Percentiles rank a stretch among this genome's conserved stretches.
Evolutionary conservation across 2,329 filamentous ascomycete genomes (phyloP).

Genomic region (Arthrobotrys megalospora): DNA sequence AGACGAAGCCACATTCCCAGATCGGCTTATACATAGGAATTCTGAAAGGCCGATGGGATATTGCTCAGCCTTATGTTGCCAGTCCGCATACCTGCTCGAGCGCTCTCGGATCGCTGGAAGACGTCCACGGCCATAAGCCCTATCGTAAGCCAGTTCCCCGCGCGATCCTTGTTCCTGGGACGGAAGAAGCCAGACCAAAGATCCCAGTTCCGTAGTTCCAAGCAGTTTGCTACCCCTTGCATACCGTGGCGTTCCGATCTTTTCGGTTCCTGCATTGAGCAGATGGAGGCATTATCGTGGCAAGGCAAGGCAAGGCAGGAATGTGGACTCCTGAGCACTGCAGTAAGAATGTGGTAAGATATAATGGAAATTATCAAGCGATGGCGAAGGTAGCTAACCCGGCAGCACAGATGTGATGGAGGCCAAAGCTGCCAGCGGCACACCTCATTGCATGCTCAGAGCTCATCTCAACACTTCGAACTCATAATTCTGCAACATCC

Average conservation of each 20-base stretch:
- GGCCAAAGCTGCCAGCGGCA: constrained; percentile 23
- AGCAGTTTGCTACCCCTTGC: constrained; percentile 30
- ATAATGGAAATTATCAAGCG: constrained; percentile 2
- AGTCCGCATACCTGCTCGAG: constrained; percentile 6
- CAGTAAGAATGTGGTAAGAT: constrained; percentile 3
- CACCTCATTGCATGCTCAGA: neutral
- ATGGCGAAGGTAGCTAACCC: neutral
- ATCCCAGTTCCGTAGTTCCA: constrained; percentile 31
- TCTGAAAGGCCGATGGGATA: neutral
- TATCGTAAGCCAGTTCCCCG: constrained; percentile 14
- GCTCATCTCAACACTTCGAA: constrained; percentile 19
- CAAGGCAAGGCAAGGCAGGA: constrained; percentile 8
- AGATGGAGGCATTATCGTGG: constrained; percentile 25
- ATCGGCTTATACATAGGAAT: neutral
- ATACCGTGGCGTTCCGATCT: constrained; percentile 29
- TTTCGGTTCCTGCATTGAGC: constrained; percentile 28
- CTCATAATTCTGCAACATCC: constrained; percentile 27
- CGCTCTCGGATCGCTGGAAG: constrained; percentile 19
- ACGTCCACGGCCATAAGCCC: constrained; percentile 6
- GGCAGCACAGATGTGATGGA: neutral
- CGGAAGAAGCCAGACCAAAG: constrained; percentile 28
- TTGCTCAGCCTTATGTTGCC: constrained; percentile 35
- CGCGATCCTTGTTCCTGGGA: constrained; percentile 29
- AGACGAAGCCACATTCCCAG: constrained; percentile 29
- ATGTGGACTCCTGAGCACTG: constrained; percentile 31